Evolutionary conservation across 805 yeast species (phyloP).

Genomic region (Maudiozyma serrabonitensis): DNA sequence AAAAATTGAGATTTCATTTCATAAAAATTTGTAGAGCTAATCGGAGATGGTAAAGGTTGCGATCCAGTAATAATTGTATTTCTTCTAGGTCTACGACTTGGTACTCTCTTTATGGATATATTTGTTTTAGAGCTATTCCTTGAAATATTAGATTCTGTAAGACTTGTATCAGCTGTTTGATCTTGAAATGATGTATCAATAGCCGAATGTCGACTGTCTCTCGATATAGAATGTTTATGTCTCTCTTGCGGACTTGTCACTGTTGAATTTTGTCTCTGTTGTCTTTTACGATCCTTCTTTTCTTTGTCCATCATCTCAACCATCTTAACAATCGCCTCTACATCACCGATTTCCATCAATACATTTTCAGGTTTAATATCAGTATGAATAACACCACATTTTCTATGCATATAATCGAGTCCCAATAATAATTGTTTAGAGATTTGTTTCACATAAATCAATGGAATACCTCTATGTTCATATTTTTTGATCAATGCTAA

Average conservation of each 20-base stretch:
- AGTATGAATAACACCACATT: slow-evolving; percentile 66
- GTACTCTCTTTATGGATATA: slow-evolving; percentile 7
- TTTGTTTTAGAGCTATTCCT: slow-evolving; percentile 1
- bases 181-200: neutral
- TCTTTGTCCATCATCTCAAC: slow-evolving; percentile 52
- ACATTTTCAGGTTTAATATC: slow-evolving; percentile 75
- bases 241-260: neutral
- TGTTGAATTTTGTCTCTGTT: slow-evolving; percentile 32
- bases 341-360: slow-evolving; percentile 72
- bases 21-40: slow-evolving; percentile 41
- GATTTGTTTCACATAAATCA: slow-evolving; percentile 66
- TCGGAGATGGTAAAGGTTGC: slow-evolving; percentile 86
- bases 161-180: neutral
- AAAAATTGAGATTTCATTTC: slow-evolving; percentile 26
- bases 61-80: slow-evolving; percentile 80
- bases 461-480: slow-evolving; percentile 71
- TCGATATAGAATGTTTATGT: neutral
- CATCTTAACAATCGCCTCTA: slow-evolving; percentile 62
- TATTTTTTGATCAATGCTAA: slow-evolving; percentile 74
- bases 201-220: neutral
- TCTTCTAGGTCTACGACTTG: slow-evolving; percentile 45
- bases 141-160: neutral
- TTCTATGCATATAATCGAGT: slow-evolving; percentile 50
- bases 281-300: slow-evolving; percentile 33
- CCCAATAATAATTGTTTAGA: slow-evolving; percentile 70